phyloP scores from a whole-genome alignment of 176 grass and related monocot genomes.

The Cenchrus purpureus region DNA sequence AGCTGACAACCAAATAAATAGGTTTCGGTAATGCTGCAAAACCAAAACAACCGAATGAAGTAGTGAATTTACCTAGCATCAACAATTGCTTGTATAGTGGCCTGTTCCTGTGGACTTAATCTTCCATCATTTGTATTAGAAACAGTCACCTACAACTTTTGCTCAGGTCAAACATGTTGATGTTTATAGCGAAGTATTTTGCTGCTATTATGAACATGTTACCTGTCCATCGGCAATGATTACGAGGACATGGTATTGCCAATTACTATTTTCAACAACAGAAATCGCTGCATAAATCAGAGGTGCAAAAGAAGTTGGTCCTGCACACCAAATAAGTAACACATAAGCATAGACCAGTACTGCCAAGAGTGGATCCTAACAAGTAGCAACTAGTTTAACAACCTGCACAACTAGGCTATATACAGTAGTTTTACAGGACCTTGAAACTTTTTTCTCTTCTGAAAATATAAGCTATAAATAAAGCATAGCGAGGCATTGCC shows the following conservation, averaged over 20 bases:
- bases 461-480: slow-evolving; percentile 12
- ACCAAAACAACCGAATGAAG: slow-evolving; percentile 18
- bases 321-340: slow-evolving; percentile 51
- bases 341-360: slow-evolving; percentile 17
- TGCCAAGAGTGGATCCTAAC: background rate
- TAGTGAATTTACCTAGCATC: slow-evolving; percentile 74
- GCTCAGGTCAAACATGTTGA: slow-evolving; percentile 43
- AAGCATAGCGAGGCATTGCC: background rate
- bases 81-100: slow-evolving; percentile 86
- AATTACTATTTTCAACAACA: slow-evolving; percentile 79
- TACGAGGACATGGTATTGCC: slow-evolving; percentile 94
- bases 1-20: slow-evolving; percentile 57
- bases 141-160: slow-evolving; percentile 63
- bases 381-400: background rate
- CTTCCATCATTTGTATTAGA: slow-evolving; percentile 48
- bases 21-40: slow-evolving; percentile 41
- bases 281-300: slow-evolving; percentile 76
- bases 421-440: background rate
- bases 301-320: slow-evolving; percentile 92
- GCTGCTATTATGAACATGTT: slow-evolving; percentile 33
- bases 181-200: slow-evolving; percentile 22
- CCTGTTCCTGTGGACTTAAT: slow-evolving; percentile 83
- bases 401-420: background rate
- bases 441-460: background rate
- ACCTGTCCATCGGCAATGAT: slow-evolving; percentile 99